Percentiles rank a stretch among this genome's conserved stretches.
These are phyloP conservation scores for Botryosphaeria agaves DNA, from an alignment of 2,329 filamentous ascomycete species.

Conservation along the genomic window DNA sequence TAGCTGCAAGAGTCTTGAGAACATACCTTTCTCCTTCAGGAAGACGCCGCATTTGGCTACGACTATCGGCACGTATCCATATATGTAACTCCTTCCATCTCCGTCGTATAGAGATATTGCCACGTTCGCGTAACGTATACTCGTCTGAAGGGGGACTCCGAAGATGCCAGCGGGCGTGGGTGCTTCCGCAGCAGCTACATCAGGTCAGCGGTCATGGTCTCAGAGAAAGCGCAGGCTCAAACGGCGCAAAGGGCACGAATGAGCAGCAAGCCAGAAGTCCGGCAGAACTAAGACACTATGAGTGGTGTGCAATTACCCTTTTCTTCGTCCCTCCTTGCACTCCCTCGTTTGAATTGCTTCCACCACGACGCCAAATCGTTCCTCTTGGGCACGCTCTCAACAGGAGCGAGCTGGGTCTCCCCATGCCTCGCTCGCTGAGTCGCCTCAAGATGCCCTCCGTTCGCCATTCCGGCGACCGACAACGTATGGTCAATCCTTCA, in stretches of 20 bases:
- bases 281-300: no score
- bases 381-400: slow-evolving; percentile 59
- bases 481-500: background rate
- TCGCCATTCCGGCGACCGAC: slow-evolving; percentile 15
- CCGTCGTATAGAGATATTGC: slow-evolving; percentile 92
- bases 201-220: no score
- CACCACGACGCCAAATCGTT: slow-evolving; percentile 91
- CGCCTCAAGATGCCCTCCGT: slow-evolving; percentile 16
- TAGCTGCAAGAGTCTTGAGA: slow-evolving; percentile 7
- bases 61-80: slow-evolving; percentile 95
- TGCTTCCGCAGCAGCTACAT: no score
- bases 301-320: slow-evolving; percentile 35
- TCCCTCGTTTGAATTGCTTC: slow-evolving; percentile 73
- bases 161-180: slow-evolving; percentile 66
- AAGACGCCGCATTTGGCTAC: slow-evolving; percentile 97
- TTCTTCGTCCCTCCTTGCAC: slow-evolving; percentile 42
- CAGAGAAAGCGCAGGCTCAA: no score
- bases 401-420: slow-evolving; percentile 23
- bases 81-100: slow-evolving; percentile 88
- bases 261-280: no score
- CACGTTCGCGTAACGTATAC: slow-evolving; percentile 94
- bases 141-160: slow-evolving; percentile 79
- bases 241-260: no score
- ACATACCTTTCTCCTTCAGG: slow-evolving; percentile 90
- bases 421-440: slow-evolving; percentile 24